Base-by-base conservation (phyloP, 805 yeast genomes). In the Teunomyces cretensis region DNA sequence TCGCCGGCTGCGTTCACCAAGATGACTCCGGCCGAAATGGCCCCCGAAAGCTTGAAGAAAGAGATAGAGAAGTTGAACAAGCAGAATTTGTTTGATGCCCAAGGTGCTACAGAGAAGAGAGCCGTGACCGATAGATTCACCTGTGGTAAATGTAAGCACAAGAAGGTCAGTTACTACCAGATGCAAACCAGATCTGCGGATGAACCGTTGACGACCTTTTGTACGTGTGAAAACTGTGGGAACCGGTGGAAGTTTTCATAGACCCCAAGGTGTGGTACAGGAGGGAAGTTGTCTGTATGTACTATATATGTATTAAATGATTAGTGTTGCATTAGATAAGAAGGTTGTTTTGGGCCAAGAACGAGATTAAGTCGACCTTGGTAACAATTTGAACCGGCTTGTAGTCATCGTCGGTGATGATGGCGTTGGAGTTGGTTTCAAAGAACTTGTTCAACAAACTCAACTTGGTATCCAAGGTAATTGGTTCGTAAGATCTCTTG, bases 151-250 rank as follows among this genome's bases (percentile, higher is more conserved):
- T 94, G 99, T 79, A 94, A 92, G 69, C 92, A 90, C 65, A 90
- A 91, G 77, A 90, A 89, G 74, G 99, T 94, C 33, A 86, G 96
- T 56, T 94, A 94, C 66, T 92, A 91, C 68, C 99, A 94, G 72
- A 79, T 94, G 85, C 99, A 94, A 75, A 94, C 99, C 28, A 79
- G 99, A 68, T 88, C 96, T 46, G 99, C 99, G 14, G 99, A 94
- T 80, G 99, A 94, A 69, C 99, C 99, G 48, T 79, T 94, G 59
- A 94, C 99, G 6, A 94, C 99, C 1, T 94, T 94, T 64, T 94
- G 99, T 74, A 91, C 97, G 3, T 94, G 99, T 73, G 97, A 91
- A 60, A 88, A 81, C 53, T 94, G 99, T 73, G 98, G 98, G 51
- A 89, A 94, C 62, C 81, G 98, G 67, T 94, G 99, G 99, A 94